Conservation (phyloP, 352 stramenopile genomes). For the Phytophthora multivora region DNA sequence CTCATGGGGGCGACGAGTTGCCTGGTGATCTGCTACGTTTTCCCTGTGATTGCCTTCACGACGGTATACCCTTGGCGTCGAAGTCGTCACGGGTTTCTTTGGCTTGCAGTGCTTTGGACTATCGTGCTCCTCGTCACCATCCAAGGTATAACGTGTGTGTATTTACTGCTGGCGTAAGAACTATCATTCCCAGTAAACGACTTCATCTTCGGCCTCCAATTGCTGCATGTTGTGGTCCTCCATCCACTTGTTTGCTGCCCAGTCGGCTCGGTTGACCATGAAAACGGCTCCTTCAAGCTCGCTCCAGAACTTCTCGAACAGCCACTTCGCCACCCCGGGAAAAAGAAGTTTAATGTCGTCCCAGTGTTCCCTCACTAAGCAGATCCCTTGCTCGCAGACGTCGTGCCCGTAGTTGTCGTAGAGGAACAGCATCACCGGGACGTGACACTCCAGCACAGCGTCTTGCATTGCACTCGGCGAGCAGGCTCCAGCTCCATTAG, state of each 20-base stretch:
- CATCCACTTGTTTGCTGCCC: conserved; percentile 29
- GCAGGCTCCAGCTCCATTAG: conserved; percentile 9
- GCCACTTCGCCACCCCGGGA: conserved; percentile 9
- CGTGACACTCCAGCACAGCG: conserved; percentile 16
- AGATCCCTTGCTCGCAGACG: conserved; percentile 21
- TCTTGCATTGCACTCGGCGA: conserved; percentile 25
- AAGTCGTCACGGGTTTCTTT: conserved; percentile 22
- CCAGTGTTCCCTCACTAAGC: conserved; percentile 19
- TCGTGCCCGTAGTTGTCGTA: conserved; percentile 17
- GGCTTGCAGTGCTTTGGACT: conserved; percentile 22
- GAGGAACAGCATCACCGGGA: conserved; percentile 28
- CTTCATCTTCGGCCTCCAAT: conserved; percentile 18
- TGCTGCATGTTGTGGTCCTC: conserved; percentile 14
- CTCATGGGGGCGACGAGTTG: conserved; percentile 54
- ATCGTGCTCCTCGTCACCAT: conserved; percentile 26
- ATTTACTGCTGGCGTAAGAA: conserved; percentile 12
- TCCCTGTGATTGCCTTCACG: conserved; percentile 50
- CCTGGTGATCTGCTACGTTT: conserved; percentile 55
- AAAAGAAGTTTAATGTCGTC: conserved; percentile 19
- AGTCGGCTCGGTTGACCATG: conserved; percentile 22
- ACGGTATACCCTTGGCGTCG: conserved; percentile 52
- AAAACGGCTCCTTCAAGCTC: conserved; percentile 18
- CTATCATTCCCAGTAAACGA: conserved; percentile 24
- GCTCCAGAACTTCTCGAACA: conserved; percentile 17
- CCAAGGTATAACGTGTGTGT: conserved; percentile 32